Percentiles rank a stretch among this genome's conserved stretches.
These are phyloP conservation scores for Pelargonium citronellum DNA, from an alignment of 441 rosid species.

Conservation along the genomic window DNA sequence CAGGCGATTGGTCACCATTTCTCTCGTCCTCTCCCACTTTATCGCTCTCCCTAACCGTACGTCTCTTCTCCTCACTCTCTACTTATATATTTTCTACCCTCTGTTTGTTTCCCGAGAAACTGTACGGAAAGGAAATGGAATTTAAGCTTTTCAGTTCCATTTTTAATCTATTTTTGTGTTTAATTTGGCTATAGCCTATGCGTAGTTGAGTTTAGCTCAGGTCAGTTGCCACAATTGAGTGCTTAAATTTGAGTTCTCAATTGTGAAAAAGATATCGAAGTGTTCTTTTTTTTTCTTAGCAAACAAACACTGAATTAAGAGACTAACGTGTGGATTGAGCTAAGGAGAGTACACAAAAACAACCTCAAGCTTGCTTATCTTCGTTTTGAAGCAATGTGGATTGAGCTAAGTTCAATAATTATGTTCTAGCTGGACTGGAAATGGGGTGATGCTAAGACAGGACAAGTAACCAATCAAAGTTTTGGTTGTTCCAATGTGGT, in stretches of 20 bases:
- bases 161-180: neutral
- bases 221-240: too few relatives aligned
- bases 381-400: neutral
- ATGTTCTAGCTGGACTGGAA: too few relatives aligned
- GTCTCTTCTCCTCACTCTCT: neutral
- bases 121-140: neutral
- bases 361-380: neutral
- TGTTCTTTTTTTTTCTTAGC: too few relatives aligned
- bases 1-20: conserved; percentile 55
- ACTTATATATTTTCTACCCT: neutral
- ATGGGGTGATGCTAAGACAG: too few relatives aligned
- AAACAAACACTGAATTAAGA: too few relatives aligned
- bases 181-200: neutral
- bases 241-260: too few relatives aligned
- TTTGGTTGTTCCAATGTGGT: too few relatives aligned
- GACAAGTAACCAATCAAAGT: too few relatives aligned
- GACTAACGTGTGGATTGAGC: too few relatives aligned
- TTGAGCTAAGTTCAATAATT: neutral
- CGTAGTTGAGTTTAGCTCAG: too few relatives aligned
- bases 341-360: neutral
- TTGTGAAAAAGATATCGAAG: too few relatives aligned
- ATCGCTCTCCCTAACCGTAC: conserved; percentile 41
- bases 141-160: neutral
- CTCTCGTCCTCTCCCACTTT: conserved; percentile 44
- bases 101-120: neutral